phyloP scores from a whole-genome alignment of 768 basidiomycete species.

The Leccinum variicolor region DNA sequence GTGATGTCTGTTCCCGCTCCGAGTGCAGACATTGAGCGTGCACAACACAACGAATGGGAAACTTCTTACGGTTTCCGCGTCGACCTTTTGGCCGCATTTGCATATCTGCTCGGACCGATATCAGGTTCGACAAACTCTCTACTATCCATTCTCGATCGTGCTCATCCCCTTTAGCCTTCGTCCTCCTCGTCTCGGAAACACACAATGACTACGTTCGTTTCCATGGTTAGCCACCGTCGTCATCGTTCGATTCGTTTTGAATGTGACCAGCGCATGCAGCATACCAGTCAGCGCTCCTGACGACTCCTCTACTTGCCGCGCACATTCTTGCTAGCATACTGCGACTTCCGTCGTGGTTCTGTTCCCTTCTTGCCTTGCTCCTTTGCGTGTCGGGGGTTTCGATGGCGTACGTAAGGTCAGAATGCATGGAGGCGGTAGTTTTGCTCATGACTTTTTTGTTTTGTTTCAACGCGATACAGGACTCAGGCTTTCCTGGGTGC shows the following conservation, averaged over 20 bases:
- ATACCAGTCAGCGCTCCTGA: conserved; percentile 74
- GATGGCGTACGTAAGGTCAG: conserved; percentile 59
- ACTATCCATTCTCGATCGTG: neutral
- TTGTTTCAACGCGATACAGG: conserved; percentile 8
- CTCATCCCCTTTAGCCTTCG: conserved; percentile 43
- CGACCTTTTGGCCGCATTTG: conserved; percentile 59
- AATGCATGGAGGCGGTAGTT: neutral
- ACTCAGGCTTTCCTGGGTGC: conserved; percentile 49
- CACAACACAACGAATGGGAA: conserved; percentile 60
- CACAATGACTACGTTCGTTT: conserved; percentile 76
- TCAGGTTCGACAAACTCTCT: conserved; percentile 49
- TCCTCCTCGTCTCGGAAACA: conserved; percentile 69
- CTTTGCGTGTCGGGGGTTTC: conserved; percentile 41
- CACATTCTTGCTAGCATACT: conserved; percentile 54
- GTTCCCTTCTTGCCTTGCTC: conserved; percentile 44
- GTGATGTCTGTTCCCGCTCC: conserved; percentile 40
- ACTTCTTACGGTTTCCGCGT: conserved; percentile 65
- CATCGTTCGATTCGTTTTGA: conserved; percentile 4
- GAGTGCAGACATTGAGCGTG: conserved; percentile 36
- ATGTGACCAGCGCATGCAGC: conserved; percentile 43
- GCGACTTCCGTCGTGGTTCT: conserved; percentile 51
- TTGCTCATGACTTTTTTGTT: conserved; percentile 9
- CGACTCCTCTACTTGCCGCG: conserved; percentile 56
- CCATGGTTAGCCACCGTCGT: conserved; percentile 50
- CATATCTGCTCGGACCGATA: conserved; percentile 68